Conservation (phyloP, 345 rosid genomes). For the Crucihimalaya himalaica region DNA sequence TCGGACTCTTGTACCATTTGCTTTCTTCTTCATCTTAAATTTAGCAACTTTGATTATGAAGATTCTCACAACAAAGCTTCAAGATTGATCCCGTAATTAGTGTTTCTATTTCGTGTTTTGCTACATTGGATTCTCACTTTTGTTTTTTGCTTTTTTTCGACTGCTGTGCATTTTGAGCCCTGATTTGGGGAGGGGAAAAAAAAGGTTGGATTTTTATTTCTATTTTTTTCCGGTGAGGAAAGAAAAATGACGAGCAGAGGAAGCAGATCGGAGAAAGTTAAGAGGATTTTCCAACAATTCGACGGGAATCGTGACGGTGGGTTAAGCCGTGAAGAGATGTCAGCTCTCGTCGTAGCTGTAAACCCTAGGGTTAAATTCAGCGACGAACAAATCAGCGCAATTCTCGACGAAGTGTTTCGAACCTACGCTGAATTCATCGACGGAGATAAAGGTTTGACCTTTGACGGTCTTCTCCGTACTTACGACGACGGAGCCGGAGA, state of each 20-base stretch:
- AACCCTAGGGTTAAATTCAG: conserved; percentile 98
- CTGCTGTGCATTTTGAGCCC: neutral
- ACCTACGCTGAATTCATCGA: conserved; percentile 94
- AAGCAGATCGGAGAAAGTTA: conserved; percentile 95
- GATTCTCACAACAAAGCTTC: neutral
- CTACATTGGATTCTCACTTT: conserved; percentile 19
- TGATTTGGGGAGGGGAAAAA: neutral
- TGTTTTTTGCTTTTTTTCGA: neutral
- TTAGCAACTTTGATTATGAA: conserved; percentile 14
- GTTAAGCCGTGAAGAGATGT: conserved; percentile 88
- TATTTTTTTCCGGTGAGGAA: neutral
- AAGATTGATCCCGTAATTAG: neutral
- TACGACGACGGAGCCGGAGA: conserved; percentile 99
- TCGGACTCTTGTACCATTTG: conserved; percentile 12
- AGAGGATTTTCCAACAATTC: conserved; percentile 85
- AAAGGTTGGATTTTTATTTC: conserved; percentile 3
- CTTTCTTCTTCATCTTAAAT: conserved; percentile 17
- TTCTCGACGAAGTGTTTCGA: conserved; percentile 93
- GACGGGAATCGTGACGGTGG: conserved; percentile 88
- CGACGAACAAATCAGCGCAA: conserved; percentile 90
- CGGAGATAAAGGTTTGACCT: conserved; percentile 76
- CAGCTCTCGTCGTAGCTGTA: conserved; percentile 86
- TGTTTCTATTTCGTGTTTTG: conserved; percentile 3
- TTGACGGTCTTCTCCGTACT: conserved; percentile 82
- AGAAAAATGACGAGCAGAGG: conserved; percentile 75